A percentile compares a stretch with the other conserved stretches of the same genome.
Evolutionary conservation across 2,329 filamentous ascomycete genomes (phyloP).

Genomic region (Penicillium sp.): DNA sequence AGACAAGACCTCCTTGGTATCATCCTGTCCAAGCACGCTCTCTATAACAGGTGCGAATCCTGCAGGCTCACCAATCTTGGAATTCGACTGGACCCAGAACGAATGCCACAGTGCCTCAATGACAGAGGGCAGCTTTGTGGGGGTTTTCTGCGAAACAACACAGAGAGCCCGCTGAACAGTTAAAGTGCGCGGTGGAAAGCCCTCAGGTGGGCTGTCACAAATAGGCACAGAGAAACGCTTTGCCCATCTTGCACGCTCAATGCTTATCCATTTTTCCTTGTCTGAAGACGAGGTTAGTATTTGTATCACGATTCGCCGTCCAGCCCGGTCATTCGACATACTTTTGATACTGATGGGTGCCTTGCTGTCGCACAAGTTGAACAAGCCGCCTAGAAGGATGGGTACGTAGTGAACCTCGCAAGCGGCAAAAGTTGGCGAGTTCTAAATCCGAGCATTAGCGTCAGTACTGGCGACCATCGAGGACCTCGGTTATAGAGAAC

Average conservation of each 20-base stretch:
- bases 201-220: conserved; percentile 46
- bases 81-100: conserved; percentile 56
- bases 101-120: conserved; percentile 55
- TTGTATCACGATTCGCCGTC: no score
- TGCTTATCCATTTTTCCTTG: conserved; percentile 61
- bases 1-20: conserved; percentile 47
- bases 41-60: conserved; percentile 51
- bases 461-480: neutral
- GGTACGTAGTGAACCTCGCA: conserved; percentile 61
- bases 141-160: conserved; percentile 50
- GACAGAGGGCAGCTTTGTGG: conserved; percentile 45
- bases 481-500: neutral
- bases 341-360: conserved; percentile 62
- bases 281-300: conserved; percentile 44
- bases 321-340: conserved; percentile 32
- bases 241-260: conserved; percentile 60
- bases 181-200: conserved; percentile 60
- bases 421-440: conserved; percentile 58
- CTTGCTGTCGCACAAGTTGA: conserved; percentile 59
- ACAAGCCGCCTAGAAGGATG: conserved; percentile 63
- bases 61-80: conserved; percentile 50
- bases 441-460: conserved; percentile 41
- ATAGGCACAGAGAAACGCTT: conserved; percentile 60
- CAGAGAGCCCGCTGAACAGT: conserved; percentile 57
- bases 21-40: conserved; percentile 50